phyloP scores from a whole-genome alignment of 495 filamentous ascomycete genomes.

The Oleoguttula mirabilis region DNA sequence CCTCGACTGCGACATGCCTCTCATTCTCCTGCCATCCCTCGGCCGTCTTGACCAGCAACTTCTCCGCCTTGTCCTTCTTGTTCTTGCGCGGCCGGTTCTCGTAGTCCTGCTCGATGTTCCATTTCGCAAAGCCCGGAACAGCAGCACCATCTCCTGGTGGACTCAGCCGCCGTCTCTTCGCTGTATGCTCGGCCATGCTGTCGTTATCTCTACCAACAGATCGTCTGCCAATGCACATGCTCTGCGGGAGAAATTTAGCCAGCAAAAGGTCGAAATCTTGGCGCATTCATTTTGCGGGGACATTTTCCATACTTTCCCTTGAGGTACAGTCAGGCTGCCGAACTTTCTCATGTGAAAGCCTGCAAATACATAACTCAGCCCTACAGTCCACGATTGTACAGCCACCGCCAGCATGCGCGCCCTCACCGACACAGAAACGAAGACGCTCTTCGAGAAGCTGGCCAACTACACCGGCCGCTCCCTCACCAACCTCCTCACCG shows the following conservation, averaged over 20 bases:
- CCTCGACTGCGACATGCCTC: slow-evolving; percentile 10
- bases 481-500: slow-evolving; percentile 66
- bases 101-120: slow-evolving; percentile 89
- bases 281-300: slow-evolving; percentile 4
- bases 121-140: slow-evolving; percentile 35
- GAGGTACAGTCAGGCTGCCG: too few species aligned
- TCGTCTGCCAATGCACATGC: too few species aligned
- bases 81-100: slow-evolving; percentile 66
- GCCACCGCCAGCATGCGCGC: slow-evolving; percentile 26
- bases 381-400: too few species aligned
- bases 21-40: slow-evolving; percentile 58
- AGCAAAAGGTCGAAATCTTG: slow-evolving; percentile 15
- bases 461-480: slow-evolving; percentile 72
- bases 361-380: too few species aligned
- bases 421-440: slow-evolving; percentile 26
- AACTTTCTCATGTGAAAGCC: too few species aligned
- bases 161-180: slow-evolving; percentile 45
- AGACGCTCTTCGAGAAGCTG: slow-evolving; percentile 63
- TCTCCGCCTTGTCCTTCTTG: slow-evolving; percentile 53
- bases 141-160: slow-evolving; percentile 28
- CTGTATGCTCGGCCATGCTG: slow-evolving; percentile 39
- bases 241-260: too few species aligned
- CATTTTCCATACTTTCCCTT: too few species aligned
- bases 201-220: too few species aligned
- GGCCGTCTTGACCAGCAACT: slow-evolving; percentile 63